These are phyloP conservation scores for Teratosphaeria viscida DNA, from an alignment of 2,329 filamentous ascomycete species.

Conservation along the genomic window DNA sequence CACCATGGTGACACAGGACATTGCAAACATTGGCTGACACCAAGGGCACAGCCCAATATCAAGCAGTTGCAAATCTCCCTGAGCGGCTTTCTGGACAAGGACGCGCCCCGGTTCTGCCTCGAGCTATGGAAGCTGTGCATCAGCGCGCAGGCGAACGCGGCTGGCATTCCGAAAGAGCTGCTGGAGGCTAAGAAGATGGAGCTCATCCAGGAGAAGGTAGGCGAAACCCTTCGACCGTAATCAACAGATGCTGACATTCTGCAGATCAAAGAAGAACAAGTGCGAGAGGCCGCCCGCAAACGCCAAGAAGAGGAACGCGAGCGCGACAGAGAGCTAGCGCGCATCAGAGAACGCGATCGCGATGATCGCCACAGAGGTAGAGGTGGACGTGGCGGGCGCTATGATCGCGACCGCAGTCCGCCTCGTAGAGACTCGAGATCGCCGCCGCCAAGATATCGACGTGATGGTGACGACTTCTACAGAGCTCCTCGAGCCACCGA, in stretches of 20 bases:
- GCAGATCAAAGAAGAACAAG: conserved; percentile 72
- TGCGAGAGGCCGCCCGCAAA: conserved; percentile 62
- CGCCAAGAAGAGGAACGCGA: conserved; percentile 61
- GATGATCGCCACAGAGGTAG: conserved; percentile 32
- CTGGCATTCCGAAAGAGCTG: conserved; percentile 88
- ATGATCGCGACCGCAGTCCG: conserved; percentile 39
- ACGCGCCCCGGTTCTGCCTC: conserved; percentile 80
- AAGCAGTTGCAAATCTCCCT: conserved; percentile 91
- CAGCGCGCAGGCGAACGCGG: conserved; percentile 77
- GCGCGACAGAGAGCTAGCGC: conserved; percentile 39
- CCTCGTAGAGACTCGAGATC: conserved; percentile 41
- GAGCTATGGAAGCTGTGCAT: conserved; percentile 86
- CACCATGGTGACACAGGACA: neutral
- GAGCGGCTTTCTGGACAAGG: conserved; percentile 88
- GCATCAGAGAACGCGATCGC: conserved; percentile 54
- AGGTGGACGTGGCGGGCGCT: conserved; percentile 35
- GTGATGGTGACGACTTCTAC: conserved; percentile 35
- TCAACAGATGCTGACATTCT: conserved; percentile 12
- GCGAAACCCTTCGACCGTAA: conserved; percentile 2
- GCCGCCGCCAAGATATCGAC: conserved; percentile 37
- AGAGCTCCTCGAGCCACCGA: conserved; percentile 43
- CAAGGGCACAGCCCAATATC: conserved; percentile 67
- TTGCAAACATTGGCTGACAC: neutral
- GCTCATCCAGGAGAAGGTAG: conserved; percentile 86
- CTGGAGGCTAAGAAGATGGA: conserved; percentile 94